Evolutionary conservation across 352 stramenopile genomes (phyloP).

Genomic region (Phytophthora hibernalis): DNA sequence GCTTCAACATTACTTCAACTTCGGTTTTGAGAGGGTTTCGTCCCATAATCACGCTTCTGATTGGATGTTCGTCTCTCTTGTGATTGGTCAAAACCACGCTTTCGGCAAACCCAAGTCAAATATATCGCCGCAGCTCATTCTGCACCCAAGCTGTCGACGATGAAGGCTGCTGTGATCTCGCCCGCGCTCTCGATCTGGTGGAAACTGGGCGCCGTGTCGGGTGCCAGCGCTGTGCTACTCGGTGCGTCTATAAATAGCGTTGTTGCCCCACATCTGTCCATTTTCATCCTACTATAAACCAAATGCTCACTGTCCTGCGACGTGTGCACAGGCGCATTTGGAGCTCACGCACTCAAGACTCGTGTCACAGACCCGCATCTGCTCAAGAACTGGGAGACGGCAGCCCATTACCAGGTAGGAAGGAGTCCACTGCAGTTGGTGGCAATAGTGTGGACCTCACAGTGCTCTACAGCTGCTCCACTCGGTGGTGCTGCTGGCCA

Average conservation of each 20-base stretch:
- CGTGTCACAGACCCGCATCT: slow-evolving; percentile 77
- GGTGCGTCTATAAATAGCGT: slow-evolving; percentile 39
- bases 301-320: slow-evolving; percentile 10
- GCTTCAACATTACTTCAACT: slow-evolving; percentile 21
- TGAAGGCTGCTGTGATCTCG: slow-evolving; percentile 68
- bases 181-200: slow-evolving; percentile 79
- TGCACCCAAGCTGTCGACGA: slow-evolving; percentile 23
- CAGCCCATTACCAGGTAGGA: slow-evolving; percentile 85
- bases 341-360: slow-evolving; percentile 73
- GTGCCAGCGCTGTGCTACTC: slow-evolving; percentile 66
- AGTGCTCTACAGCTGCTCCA: slow-evolving; percentile 55
- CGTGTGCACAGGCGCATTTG: slow-evolving; percentile 68
- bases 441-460: not conserved
- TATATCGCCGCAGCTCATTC: slow-evolving; percentile 3
- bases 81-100: slow-evolving; percentile 35
- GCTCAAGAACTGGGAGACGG: slow-evolving; percentile 88
- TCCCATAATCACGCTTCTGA: slow-evolving; percentile 23
- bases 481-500: slow-evolving; percentile 75
- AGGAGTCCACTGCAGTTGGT: not conserved
- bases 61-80: not conserved
- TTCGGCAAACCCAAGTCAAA: not conserved
- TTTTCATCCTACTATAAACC: slow-evolving; percentile 8
- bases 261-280: not conserved
- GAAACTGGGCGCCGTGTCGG: slow-evolving; percentile 77
- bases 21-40: slow-evolving; percentile 14